These are phyloP conservation scores for Plasmodium relictum DNA, from an alignment of 169 alveolate genomes.

Conservation along the genomic window DNA sequence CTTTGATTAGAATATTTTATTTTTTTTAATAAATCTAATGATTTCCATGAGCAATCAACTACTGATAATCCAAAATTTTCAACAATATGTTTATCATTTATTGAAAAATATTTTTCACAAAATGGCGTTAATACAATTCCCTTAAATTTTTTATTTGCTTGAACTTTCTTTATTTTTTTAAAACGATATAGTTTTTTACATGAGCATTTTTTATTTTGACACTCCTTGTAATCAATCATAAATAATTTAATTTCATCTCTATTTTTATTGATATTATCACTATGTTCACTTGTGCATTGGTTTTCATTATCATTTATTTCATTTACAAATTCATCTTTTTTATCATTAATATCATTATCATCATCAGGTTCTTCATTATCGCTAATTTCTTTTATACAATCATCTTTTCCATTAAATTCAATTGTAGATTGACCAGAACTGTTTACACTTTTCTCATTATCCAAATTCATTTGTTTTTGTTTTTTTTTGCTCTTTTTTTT, in stretches of 20 bases:
- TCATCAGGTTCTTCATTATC: neutral
- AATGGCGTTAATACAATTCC: conserved; percentile 78
- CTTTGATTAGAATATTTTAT: conserved; percentile 65
- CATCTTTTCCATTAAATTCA: neutral
- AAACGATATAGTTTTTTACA: conserved; percentile 75
- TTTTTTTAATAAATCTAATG: conserved; percentile 72
- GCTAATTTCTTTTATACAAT: neutral
- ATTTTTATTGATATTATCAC: neutral
- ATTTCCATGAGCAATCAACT: conserved; percentile 78
- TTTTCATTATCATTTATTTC: neutral
- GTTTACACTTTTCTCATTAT: neutral
- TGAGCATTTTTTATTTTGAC: conserved; percentile 76
- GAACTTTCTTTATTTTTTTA: conserved; percentile 73
- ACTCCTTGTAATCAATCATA: conserved; percentile 76
- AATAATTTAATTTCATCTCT: conserved; percentile 31
- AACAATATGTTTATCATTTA: conserved; percentile 53
- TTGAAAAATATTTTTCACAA: conserved; percentile 72
- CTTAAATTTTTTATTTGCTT: conserved; percentile 71
- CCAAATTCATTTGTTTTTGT: neutral
- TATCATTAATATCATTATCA: neutral
- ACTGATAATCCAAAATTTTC: conserved; percentile 72
- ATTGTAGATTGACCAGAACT: no score
- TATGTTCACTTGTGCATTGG: neutral
- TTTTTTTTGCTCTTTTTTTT: neutral
- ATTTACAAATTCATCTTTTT: neutral